Conservation (phyloP, 1,284 basidiomycete species). For the Puccinia hordei region DNA sequence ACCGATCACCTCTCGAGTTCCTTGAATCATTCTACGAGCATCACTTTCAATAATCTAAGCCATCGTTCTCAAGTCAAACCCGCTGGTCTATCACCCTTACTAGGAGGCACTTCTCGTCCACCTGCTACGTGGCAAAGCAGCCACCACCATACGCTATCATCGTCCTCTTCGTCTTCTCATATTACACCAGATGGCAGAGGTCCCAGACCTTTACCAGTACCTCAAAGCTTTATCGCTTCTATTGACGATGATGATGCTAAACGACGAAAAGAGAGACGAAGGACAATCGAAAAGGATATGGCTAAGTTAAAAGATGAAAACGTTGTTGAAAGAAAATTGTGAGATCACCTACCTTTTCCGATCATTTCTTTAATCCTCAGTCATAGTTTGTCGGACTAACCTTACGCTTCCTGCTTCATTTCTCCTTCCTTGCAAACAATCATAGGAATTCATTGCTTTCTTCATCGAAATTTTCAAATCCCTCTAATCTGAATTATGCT, state of each 20-base stretch:
- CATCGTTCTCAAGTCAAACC: background rate
- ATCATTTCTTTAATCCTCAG: background rate
- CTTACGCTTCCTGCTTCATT: background rate
- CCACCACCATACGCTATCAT: background rate
- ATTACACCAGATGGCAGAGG: conserved; percentile 7
- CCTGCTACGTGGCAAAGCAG: conserved; percentile 11
- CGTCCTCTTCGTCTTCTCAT: background rate
- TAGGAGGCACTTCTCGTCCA: background rate
- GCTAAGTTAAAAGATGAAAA: conserved; percentile 49
- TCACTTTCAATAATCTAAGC: conserved; percentile 16
- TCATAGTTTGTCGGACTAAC: background rate
- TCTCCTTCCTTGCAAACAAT: background rate
- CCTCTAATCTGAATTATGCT: background rate
- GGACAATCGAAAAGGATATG: conserved; percentile 49
- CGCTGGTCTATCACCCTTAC: conserved; percentile 15
- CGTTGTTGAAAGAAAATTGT: conserved; percentile 50
- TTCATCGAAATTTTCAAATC: conserved; percentile 13
- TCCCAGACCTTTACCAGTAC: conserved; percentile 47
- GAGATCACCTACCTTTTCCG: conserved; percentile 1
- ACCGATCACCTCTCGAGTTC: conserved; percentile 1
- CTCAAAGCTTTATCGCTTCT: conserved; percentile 39
- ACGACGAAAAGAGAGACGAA: conserved; percentile 34
- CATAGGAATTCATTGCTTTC: conserved; percentile 32
- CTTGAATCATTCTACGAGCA: background rate
- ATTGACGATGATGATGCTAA: conserved; percentile 42